Base-by-base conservation (phyloP, 2,329 filamentous ascomycete species). In the Pseudogymnoascus sp. region DNA sequence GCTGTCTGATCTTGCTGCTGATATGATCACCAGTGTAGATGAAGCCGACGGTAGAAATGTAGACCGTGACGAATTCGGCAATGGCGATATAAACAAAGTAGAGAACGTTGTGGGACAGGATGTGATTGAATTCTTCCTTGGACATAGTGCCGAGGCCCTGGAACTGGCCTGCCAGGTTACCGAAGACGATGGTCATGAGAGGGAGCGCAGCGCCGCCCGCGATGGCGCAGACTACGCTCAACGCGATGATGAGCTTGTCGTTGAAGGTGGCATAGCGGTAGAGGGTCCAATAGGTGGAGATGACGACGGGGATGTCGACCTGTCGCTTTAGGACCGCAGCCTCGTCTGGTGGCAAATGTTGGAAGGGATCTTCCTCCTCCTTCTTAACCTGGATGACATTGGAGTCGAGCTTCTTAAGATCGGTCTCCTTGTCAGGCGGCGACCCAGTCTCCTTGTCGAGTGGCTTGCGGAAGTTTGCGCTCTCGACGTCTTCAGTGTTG, bases 81-180 rank as follows among this genome's bases (percentile, higher is more conserved):
- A 96, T 85, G 44, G 84, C 91, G 55, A 96, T 82, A 73, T 96
- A 96, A 35, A 96, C 77, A 67, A 95, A 94, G 75, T 95, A 95
- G 36, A 95, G 76, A 9, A 92, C 88, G 68, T 88, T 83, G 44
- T 80, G 78, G 7, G 77, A 76, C 68, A 95, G 77, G 63, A 85
- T 76, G 61, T 76, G 65, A 59, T 81, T 79, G 74, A 94, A 94
- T 0, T 78, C 76, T 38, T 78, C 71, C 42, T 80, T 80, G 0
- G 74, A 71, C 15, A 82, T 76, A 0, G 70, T 71, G 5, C 77
- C 76, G 2, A 77, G 90, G 21, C 78, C 62, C 69, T 89, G 83
- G 71, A 96, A 95, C 1, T 81, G 83, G 3, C 84, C 84, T 63
- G 91, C 85, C 39, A 96, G 79, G 60, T 86, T 84, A 65, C 91